Conservation (phyloP, 768 basidiomycete genomes). For the Chiua virens region DNA sequence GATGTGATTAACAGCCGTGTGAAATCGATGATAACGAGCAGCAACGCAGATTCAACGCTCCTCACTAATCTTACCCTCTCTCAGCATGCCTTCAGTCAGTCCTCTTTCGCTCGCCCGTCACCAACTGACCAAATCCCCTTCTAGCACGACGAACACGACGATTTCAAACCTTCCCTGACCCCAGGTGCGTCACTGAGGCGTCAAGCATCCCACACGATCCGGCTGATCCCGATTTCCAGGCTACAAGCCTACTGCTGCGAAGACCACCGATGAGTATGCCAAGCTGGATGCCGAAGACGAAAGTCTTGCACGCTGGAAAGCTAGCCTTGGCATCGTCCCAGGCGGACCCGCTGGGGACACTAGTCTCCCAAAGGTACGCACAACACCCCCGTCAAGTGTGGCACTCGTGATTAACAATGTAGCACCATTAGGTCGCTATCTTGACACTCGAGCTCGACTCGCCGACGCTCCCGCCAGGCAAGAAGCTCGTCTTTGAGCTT, state of each 20-base stretch:
- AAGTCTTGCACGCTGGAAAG: slow-evolving; percentile 94
- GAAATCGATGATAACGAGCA: slow-evolving; percentile 53
- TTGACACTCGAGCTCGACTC: slow-evolving; percentile 78
- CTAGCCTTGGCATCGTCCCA: slow-evolving; percentile 80
- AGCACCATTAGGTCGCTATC: slow-evolving; percentile 56
- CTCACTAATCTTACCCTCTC: slow-evolving; percentile 10
- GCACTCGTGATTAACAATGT: slow-evolving; percentile 20
- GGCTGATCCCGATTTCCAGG: slow-evolving; percentile 44
- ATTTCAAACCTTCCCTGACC: slow-evolving; percentile 65
- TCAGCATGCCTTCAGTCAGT: slow-evolving; percentile 57
- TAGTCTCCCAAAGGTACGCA: slow-evolving; percentile 63
- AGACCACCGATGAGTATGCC: slow-evolving; percentile 80
- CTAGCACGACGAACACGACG: slow-evolving; percentile 65
- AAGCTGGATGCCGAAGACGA: slow-evolving; percentile 88
- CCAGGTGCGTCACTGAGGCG: slow-evolving; percentile 53
- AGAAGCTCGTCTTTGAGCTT: slow-evolving; percentile 68
- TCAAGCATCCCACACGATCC: slow-evolving; percentile 1
- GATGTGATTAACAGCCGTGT: slow-evolving; percentile 46
- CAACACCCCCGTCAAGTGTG: neutral
- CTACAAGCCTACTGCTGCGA: slow-evolving; percentile 69
- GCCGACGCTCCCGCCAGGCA: slow-evolving; percentile 61
- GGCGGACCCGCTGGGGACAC: slow-evolving; percentile 40
- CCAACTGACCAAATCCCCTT: slow-evolving; percentile 2
- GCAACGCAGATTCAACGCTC: slow-evolving; percentile 18
- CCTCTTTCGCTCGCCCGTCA: neutral